A percentile compares a stretch with the other conserved stretches of the same genome.
phyloP scores from a whole-genome alignment of 2,329 filamentous ascomycete genomes.

The Trichoderma pleuroti region DNA sequence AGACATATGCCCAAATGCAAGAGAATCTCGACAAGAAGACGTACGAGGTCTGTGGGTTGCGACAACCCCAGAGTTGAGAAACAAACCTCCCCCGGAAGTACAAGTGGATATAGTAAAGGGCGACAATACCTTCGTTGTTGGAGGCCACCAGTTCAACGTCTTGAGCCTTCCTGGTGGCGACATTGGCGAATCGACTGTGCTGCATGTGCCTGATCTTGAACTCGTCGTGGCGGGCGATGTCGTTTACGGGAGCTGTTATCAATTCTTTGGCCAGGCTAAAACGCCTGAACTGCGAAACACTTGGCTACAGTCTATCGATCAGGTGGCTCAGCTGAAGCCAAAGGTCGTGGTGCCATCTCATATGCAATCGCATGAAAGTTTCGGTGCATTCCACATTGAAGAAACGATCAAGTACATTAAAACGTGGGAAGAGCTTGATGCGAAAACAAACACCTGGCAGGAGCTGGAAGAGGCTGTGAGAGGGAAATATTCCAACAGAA shows the following conservation, averaged over 20 bases:
- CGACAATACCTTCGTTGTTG: neutral
- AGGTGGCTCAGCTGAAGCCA: neutral
- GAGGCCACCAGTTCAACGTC: neutral
- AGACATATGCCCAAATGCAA: neutral
- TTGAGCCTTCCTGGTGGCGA: neutral
- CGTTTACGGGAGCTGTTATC: neutral
- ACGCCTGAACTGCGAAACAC: neutral
- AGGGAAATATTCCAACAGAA: neutral
- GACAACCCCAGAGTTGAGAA: neutral
- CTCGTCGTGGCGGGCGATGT: neutral
- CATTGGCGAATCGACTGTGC: neutral
- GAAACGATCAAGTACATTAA: neutral
- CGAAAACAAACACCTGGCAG: neutral
- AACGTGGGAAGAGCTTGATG: neutral
- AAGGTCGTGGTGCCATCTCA: neutral
- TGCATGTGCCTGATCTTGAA: neutral
- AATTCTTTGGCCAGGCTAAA: neutral
- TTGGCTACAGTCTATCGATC: neutral
- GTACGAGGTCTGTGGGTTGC: neutral
- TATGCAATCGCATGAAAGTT: neutral
- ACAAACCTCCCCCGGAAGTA: neutral
- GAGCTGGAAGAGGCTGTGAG: neutral
- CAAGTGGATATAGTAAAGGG: neutral
- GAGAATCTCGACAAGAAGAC: neutral
- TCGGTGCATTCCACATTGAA: neutral